Percentiles rank a stretch among this genome's conserved stretches.
These are phyloP conservation scores for Fusarium sp. DNA, from an alignment of 2,329 filamentous ascomycete genomes.

Conservation along the genomic window DNA sequence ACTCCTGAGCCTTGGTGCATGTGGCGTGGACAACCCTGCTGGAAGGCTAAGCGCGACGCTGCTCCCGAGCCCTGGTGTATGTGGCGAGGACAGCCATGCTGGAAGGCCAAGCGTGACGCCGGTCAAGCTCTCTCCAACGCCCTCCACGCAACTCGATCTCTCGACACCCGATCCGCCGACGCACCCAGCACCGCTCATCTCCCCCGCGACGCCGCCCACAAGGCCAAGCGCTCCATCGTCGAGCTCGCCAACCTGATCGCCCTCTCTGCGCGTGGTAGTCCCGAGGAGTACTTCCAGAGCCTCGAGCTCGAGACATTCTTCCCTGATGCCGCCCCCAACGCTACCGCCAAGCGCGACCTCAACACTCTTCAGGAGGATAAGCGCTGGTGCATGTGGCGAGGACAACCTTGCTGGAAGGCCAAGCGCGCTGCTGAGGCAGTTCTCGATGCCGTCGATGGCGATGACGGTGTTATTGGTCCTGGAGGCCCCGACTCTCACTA, in stretches of 20 bases:
- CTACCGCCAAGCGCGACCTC: constrained; percentile 29
- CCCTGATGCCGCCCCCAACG: constrained; percentile 39
- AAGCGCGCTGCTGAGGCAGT: constrained; percentile 44
- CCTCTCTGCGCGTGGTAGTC: constrained; percentile 41
- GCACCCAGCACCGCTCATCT: constrained; percentile 34
- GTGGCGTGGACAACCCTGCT: constrained; percentile 22
- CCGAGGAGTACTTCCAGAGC: constrained; percentile 45
- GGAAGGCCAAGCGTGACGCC: constrained; percentile 53
- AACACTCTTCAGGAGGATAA: constrained; percentile 40
- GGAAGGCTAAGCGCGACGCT: constrained; percentile 30
- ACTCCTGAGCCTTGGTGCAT: constrained; percentile 13
- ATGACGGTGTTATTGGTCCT: constrained; percentile 39
- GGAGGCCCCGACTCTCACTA: constrained; percentile 35
- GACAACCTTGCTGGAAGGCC: constrained; percentile 52
- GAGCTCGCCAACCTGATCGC: constrained; percentile 52
- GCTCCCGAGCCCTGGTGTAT: constrained; percentile 47
- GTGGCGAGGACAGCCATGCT: constrained; percentile 53
- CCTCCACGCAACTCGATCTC: constrained; percentile 35
- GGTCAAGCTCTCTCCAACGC: constrained; percentile 47
- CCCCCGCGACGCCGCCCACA: constrained; percentile 48
- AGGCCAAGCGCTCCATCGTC: constrained; percentile 51
- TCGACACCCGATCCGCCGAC: constrained; percentile 41
- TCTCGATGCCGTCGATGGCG: constrained; percentile 41
- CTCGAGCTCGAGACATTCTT: constrained; percentile 45
- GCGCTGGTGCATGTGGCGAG: constrained; percentile 43